Base-by-base conservation (phyloP, 1,139 yeast genomes). In the Hansenula sp. region DNA sequence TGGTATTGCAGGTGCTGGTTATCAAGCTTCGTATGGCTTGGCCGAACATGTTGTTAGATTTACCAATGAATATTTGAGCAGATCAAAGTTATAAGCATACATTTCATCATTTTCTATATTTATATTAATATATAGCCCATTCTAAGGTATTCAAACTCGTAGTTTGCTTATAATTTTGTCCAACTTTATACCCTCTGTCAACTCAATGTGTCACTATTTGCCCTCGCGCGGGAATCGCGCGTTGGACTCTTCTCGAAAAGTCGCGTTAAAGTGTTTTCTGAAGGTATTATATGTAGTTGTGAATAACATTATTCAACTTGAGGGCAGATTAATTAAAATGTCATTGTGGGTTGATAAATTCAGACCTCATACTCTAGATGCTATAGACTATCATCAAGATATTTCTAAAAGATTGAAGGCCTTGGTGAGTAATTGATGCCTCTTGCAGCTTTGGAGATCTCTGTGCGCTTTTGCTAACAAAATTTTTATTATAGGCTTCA, bases 261-360 rank as follows among this genome's bases (percentile, higher is more conserved):
- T 21, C 25, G 25, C 25, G 25, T 21, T 21, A 21, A 21, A 21
- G 25, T 21, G 25, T 6, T 5, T 21, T 21, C 25, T 21, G 8
- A 6, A 21, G 25, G 25, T 21, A 21, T 21, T 21, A 21, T 6
- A 21, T 5, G 9, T 21, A 5, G 9, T 5, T 6, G 5, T 9
- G 8, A 21, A 9, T 21, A 21, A 21, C 25, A n/a, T n/a, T n/a
- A n/a, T n/a, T n/a, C n/a, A n/a, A n/a, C n/a, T n/a, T n/a, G n/a
- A n/a, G n/a, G n/a, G n/a, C n/a, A n/a, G n/a, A n/a, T n/a, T n/a
- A n/a, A n/a, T n/a, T n/a, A n/a, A n/a, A n/a, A 89, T 90, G 97
- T 85, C 96, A 16, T 75, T 93, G 62, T 93, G 99, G 99, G 96
- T 94, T 18, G 98, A 93, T 63, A 89, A 90, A 55, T 84, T 90